Evolutionary conservation across 2,329 filamentous ascomycete species (phyloP).

Genomic region (Curvularia eragrostidis): DNA sequence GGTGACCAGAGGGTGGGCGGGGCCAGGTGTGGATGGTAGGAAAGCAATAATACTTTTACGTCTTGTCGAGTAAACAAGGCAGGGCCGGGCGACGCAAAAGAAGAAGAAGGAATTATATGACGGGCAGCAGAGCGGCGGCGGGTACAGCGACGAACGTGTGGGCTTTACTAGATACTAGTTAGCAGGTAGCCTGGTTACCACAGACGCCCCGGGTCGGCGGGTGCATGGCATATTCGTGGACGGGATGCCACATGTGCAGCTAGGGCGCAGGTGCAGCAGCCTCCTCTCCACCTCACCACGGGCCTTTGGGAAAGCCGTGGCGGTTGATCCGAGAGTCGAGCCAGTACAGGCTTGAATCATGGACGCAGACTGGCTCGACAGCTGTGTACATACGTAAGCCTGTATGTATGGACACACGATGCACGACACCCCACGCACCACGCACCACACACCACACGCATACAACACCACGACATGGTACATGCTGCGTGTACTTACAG

Average conservation of each 20-base stretch:
- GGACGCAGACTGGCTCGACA: too few species aligned
- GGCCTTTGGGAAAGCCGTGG: conserved; percentile 23
- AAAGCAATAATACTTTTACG: background rate
- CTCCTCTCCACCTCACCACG: conserved; percentile 17
- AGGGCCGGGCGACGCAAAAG: background rate
- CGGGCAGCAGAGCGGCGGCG: conserved; percentile 5
- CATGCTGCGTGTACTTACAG: too few species aligned
- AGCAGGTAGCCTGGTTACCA: conserved; percentile 22
- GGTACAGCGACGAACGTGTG: conserved; percentile 8
- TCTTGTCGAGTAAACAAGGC: conserved; percentile 12
- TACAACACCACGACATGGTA: too few species aligned
- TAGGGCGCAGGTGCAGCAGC: conserved; percentile 23
- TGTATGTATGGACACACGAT: too few species aligned
- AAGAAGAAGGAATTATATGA: conserved; percentile 17
- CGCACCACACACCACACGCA: too few species aligned
- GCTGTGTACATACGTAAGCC: too few species aligned
- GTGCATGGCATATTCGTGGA: conserved; percentile 34
- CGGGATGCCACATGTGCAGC: conserved; percentile 30
- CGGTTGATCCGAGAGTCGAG: conserved; percentile 20
- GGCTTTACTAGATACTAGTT: too few species aligned
- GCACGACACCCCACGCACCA: background rate
- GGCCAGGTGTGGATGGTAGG: conserved; percentile 17
- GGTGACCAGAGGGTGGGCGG: conserved; percentile 22
- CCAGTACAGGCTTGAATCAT: background rate
- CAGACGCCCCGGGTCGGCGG: conserved; percentile 18